Conservation (phyloP, 331 rosid species). For the Rhamnella rubrinervis region DNA sequence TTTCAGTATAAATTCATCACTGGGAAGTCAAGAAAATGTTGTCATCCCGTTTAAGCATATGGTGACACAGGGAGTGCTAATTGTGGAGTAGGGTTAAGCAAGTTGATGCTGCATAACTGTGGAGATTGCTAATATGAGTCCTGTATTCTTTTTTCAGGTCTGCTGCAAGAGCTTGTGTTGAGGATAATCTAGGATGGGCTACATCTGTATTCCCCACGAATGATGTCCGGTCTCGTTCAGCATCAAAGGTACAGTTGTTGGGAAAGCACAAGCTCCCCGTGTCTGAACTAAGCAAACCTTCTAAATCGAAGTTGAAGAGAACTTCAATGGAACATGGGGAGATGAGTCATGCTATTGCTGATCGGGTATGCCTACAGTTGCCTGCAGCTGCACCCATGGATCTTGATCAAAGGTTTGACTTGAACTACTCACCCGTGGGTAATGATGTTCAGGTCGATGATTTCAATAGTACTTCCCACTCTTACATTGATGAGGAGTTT, state of each 20-base stretch:
- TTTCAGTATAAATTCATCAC: neutral
- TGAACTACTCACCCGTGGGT: conserved; percentile 22
- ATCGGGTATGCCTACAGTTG: conserved; percentile 35
- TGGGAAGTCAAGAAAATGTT: neutral
- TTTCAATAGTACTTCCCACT: conserved; percentile 24
- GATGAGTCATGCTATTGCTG: conserved; percentile 38
- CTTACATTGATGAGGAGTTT: conserved; percentile 30
- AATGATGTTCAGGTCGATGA: conserved; percentile 32
- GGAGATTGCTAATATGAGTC: conserved; percentile 24
- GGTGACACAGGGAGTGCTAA: neutral
- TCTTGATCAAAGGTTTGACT: conserved; percentile 37
- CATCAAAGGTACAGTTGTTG: conserved; percentile 53
- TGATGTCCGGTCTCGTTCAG: conserved; percentile 59
- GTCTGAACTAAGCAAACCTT: conserved; percentile 49
- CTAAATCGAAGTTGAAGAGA: conserved; percentile 64
- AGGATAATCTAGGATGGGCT: conserved; percentile 77
- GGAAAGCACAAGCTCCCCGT: conserved; percentile 73
- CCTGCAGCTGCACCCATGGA: conserved; percentile 35
- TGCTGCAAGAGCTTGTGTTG: conserved; percentile 68
- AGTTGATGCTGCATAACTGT: neutral
- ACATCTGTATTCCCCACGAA: conserved; percentile 66
- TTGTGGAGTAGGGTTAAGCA: neutral
- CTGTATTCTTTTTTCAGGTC: conserved; percentile 45
- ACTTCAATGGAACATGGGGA: conserved; percentile 51
- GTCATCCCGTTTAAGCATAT: neutral